Percentiles rank a stretch among this genome's conserved stretches.
phyloP scores from a whole-genome alignment of 108 stramenopile species.

The Skeletonema tropicum region DNA sequence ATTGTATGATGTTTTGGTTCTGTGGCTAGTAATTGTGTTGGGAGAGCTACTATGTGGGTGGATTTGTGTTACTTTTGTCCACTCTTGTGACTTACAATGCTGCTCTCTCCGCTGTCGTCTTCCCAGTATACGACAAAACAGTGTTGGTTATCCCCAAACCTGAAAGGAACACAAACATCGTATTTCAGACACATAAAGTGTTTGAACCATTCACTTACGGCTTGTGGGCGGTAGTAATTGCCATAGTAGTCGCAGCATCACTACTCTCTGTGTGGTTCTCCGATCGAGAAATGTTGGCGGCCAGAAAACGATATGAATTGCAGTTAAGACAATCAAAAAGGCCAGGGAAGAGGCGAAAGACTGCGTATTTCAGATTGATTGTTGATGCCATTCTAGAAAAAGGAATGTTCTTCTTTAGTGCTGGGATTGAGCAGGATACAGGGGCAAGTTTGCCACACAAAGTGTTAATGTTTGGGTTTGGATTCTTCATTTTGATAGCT shows the following conservation, averaged over 20 bases:
- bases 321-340: background rate
- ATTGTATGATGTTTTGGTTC: background rate
- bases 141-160: slow-evolving; percentile 27
- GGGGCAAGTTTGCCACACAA: slow-evolving; percentile 14
- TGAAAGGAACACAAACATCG: background rate
- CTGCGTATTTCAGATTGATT: background rate
- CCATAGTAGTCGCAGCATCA: background rate
- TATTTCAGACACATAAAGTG: slow-evolving; percentile 14
- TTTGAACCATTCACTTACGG: slow-evolving; percentile 18
- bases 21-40: no score
- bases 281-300: slow-evolving; percentile 3
- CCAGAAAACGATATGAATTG: background rate
- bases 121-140: slow-evolving; percentile 22
- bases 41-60: no score
- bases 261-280: slow-evolving; percentile 8
- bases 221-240: background rate
- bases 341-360: background rate
- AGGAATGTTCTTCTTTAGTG: slow-evolving; percentile 27
- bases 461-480: slow-evolving; percentile 29
- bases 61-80: no score
- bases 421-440: slow-evolving; percentile 24
- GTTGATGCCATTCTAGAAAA: slow-evolving; percentile 3
- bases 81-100: background rate
- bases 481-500: slow-evolving; percentile 30
- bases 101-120: background rate